Base-by-base conservation (phyloP, 805 yeast genomes). In the Kurtzmaniella cleridarum region DNA sequence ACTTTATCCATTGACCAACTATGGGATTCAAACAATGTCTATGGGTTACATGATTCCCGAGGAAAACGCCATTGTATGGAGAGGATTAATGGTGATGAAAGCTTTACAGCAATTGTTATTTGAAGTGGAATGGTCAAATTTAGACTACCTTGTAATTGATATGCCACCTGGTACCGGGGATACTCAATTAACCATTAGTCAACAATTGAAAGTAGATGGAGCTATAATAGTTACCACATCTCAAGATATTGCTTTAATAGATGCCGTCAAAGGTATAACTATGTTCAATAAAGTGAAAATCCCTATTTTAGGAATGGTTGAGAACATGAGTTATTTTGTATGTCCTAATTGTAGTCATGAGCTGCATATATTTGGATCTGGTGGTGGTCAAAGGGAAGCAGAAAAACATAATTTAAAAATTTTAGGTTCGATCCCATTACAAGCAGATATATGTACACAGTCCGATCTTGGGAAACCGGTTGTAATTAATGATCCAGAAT, bases 81-180 rank as follows among this genome's bases (percentile, higher is more conserved):
- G 95, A 39, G 95, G 95, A 0, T 60, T 86, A 31, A 78, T 87
- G 79, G 90, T 87, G 15, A 87, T 84, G 78, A 87, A 87, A 56
- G 95, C 95, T 0, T 57, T 87, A 17, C 88, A 87, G 49, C 95
- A 87, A 52, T 67, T 87, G n/a, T 54, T 87, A 8, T 87, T 82
- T 49, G 95, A 87, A 39, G 95, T 87, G 1, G 75, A 79, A 33
- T 87, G 95, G 95, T 54, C 66, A 7, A 53, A 57, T 4, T 54
- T 86, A 32, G 95, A 87, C 53, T 71, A 79, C 16, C 62, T 87
- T 35, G 81, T 87, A 1, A 65, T 87, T 9, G 95, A 87, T 50
- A 75, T 87, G 84, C 95, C 95, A 0, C 95, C 95, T 0, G 95
- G 95, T 2, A 87, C 95, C 0, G 95, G 95, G 14, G 95, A 87